These are phyloP conservation scores for Zygosaccharomyces sapae DNA, from an alignment of 1,139 yeast species.

Conservation along the genomic window DNA sequence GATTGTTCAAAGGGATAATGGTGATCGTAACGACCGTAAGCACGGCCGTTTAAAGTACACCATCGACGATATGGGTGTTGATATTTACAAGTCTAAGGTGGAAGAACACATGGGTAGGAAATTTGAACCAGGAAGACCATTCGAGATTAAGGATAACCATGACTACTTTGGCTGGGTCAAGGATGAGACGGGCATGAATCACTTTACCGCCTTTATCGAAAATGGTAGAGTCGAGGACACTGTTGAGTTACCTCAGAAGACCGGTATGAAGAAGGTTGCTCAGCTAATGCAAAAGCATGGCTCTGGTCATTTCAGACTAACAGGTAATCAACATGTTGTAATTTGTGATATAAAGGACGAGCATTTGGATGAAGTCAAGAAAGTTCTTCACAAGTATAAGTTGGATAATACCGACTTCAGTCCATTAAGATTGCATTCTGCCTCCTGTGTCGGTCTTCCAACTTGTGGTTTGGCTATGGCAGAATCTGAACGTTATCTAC, in stretches of 20 bases:
- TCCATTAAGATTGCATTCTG: slow-evolving; percentile 82
- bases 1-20: slow-evolving; percentile 91
- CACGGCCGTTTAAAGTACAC: slow-evolving; percentile 98
- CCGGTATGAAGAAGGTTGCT: slow-evolving; percentile 80
- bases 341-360: slow-evolving; percentile 69
- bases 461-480: slow-evolving; percentile 99
- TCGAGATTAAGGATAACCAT: slow-evolving; percentile 77
- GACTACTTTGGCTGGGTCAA: slow-evolving; percentile 94
- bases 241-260: slow-evolving; percentile 84
- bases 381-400: slow-evolving; percentile 64
- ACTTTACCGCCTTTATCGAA: slow-evolving; percentile 90
- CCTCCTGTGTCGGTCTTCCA: slow-evolving; percentile 98
- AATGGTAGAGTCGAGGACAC: slow-evolving; percentile 97
- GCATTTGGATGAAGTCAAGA: slow-evolving; percentile 60
- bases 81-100: slow-evolving; percentile 69
- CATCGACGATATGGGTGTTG: slow-evolving; percentile 86
- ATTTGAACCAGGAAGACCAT: slow-evolving; percentile 67
- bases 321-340: slow-evolving; percentile 92
- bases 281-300: slow-evolving; percentile 51
- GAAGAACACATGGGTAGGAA: slow-evolving; percentile 78
- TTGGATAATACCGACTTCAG: slow-evolving; percentile 82
- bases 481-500: slow-evolving; percentile 92
- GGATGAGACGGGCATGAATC: slow-evolving; percentile 83
- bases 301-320: slow-evolving; percentile 81
- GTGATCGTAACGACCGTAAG: slow-evolving; percentile 94